Evolutionary conservation across 441 rosid species (phyloP), one percentile per base, ranked within the genome.

Genomic region (Sinapis alba): DNA sequence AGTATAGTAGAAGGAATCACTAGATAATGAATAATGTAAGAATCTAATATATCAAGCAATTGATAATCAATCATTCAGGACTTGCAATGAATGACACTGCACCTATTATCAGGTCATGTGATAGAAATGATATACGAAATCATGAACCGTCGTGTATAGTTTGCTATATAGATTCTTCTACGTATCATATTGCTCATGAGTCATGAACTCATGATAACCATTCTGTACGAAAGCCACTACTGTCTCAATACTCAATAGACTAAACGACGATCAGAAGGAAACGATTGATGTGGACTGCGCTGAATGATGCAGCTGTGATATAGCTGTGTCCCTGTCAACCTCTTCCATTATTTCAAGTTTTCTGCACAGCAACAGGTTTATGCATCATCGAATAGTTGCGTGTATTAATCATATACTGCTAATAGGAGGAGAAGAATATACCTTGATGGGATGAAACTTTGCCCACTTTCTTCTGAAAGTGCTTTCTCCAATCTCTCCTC

Each of bases 401-500:
- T 28, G 7, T 28, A 28, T 28, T 36, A 13, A 5, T 13, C 18
- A 41, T 41, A 41, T 41, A 1, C 16, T 41, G 0, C n/a, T 38
- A 38, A 38, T 7, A 47, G 54, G 16, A 47, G 54, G 53, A n/a
- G 53, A 47, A 47, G 4, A 32, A 6, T 32, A 43, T 85, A 90
- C 99, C 88, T 85, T 72, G 85, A 84, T 13, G 90, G 64, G 73
- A 83, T 36, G 19, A 71, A 69, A 80, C 81, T 83, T 70, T 92
- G 87, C 36, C 47, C 47, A 53, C 69, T 26, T 68, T 75, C 80
- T 47, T 89, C 93, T 9, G 97, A 91, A 62, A 95, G 73, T 11
- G 98, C 98, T 86, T 91, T 95, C 76, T 95, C 99, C 59, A 95
- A 73, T 84, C 99, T 95, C 84, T 89, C 97, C 75, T 95, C 97